Evolutionary conservation across 441 rosid genomes (phyloP), one percentile per base, ranked within the genome.

Genomic region (Aleurites moluccanus): DNA sequence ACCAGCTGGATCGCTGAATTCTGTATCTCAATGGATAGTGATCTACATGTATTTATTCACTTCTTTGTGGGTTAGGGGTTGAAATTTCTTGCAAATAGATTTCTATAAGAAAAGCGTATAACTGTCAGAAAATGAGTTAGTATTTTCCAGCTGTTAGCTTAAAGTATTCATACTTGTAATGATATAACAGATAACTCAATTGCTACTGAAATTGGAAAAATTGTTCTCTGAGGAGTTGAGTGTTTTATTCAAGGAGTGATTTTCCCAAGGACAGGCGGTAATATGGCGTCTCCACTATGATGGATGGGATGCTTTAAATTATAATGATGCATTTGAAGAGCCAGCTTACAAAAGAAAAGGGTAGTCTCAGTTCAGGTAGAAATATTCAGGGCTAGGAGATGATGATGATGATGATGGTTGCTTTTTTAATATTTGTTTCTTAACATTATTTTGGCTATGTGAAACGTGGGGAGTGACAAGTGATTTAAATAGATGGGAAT

Each of bases 241-340:
- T 52, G 8, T 63, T 33, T 11, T 14, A 30, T 3, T n/a, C 21
- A 10, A 18, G 45, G 28, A 49, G 16, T 53, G 28, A 25, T 65
- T 53, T 56, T 14, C 28, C 52, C 10, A 15, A 30, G 2, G 3
- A 64, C 50, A 42, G 71, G 38, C 30, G 38, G 21, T 64, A 49
- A n/a, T n/a, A 73, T 35, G 40, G 55, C 27, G 10, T 66, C 77
- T 60, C 67, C 57, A 59, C n/a, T 55, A 45, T 60, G 44, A 25
- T n/a, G 35, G 3, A 27, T 35, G 64, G 23, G 63, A 14, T 70
- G 23, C 35, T 27, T 69, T 35, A 35, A 33, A 20, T 27, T 56
- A 35, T 35, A 70, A 28, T 50, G 72, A 38, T 15, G 27, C 50
- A 27, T 3, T 44, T 7, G 35, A 71, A 61, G 45, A 63, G 47